These are phyloP conservation scores for Botryotinia calthae DNA, from an alignment of 2,329 filamentous ascomycete species.

Conservation along the genomic window DNA sequence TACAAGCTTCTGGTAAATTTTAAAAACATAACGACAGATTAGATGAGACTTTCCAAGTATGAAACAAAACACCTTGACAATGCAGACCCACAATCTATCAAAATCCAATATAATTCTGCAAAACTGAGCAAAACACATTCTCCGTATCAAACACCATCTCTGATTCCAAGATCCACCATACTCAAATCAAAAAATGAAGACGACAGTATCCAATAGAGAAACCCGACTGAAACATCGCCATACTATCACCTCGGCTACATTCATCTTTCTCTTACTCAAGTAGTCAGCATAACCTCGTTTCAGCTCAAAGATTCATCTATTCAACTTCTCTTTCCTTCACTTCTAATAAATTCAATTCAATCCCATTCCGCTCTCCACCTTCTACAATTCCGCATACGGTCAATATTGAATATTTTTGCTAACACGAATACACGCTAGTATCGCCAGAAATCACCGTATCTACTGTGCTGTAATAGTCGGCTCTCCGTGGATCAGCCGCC, in stretches of 20 bases:
- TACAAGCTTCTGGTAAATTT: not conserved
- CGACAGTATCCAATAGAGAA: not conserved
- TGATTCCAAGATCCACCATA: too few species aligned
- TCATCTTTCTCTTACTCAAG: not conserved
- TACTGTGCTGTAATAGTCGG: not conserved
- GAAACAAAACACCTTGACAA: not conserved
- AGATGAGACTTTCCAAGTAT: not conserved
- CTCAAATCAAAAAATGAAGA: rapidly evolving
- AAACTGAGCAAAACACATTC: not conserved
- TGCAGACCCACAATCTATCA: not conserved
- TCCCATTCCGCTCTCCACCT: not conserved
- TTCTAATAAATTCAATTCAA: not conserved
- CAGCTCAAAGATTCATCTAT: not conserved
- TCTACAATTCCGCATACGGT: not conserved
- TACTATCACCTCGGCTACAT: not conserved
- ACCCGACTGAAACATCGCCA: rapidly evolving
- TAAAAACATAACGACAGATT: not conserved
- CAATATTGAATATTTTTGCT: not conserved
- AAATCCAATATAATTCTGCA: not conserved
- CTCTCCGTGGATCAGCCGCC: too few species aligned
- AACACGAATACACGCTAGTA: not conserved
- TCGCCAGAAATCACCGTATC: not conserved
- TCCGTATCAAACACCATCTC: rapidly evolving
- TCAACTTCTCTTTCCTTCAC: not conserved
- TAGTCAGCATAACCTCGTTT: not conserved